Percentiles rank a stretch among this genome's conserved stretches.
These are phyloP conservation scores for Diplodia corticola DNA, from an alignment of 2,329 filamentous ascomycete genomes.

Conservation along the genomic window DNA sequence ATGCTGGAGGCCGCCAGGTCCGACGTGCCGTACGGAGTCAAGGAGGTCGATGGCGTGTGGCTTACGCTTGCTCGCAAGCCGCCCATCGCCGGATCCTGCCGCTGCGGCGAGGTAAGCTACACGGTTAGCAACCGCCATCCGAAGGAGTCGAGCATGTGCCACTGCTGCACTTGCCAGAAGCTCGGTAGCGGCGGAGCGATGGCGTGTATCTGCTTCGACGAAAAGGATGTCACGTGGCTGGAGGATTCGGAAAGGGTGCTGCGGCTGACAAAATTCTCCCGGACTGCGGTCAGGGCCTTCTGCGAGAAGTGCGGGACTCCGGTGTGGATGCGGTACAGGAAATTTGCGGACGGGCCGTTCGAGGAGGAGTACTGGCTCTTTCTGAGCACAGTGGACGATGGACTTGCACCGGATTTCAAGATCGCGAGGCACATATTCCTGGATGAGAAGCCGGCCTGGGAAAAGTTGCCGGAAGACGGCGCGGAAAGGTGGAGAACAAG, in stretches of 20 bases:
- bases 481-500: not conserved
- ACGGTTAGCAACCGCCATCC: not conserved
- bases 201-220: not conserved
- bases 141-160: not conserved
- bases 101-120: conserved; percentile 1
- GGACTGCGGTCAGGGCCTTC: not conserved
- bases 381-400: conserved; percentile 46
- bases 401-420: conserved; percentile 34
- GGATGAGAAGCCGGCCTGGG: conserved; percentile 32
- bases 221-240: not conserved
- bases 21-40: not conserved
- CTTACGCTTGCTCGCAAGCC: not conserved
- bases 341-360: not conserved
- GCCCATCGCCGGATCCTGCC: conserved; percentile 14
- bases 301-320: not conserved
- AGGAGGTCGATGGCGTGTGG: conserved; percentile 13
- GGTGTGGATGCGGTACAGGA: conserved; percentile 5
- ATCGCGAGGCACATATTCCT: conserved; percentile 48
- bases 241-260: not conserved
- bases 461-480: not conserved
- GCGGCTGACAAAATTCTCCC: not conserved
- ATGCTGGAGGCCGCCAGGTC: not conserved
- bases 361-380: not conserved
- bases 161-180: conserved; percentile 13
- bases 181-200: not conserved